phyloP scores from a whole-genome alignment of 345 rosid species.

The Eucalyptus sp. region DNA sequence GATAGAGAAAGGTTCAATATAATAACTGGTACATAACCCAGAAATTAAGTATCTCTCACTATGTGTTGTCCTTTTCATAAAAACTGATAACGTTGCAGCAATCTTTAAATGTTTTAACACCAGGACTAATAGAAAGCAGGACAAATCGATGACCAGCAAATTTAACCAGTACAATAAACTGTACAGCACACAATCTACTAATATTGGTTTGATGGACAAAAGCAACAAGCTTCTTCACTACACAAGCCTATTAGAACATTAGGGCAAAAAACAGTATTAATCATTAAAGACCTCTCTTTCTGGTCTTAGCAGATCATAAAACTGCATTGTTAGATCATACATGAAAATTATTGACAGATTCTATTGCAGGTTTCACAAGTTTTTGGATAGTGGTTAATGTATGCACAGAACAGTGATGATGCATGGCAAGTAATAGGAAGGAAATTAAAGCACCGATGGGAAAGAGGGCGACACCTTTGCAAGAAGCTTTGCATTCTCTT shows the following conservation, averaged over 20 bases:
- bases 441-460: background rate
- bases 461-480: slow-evolving; percentile 14
- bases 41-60: background rate
- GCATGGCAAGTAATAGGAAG: background rate
- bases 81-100: background rate
- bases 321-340: background rate
- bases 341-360: background rate
- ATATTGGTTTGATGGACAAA: background rate
- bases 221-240: background rate
- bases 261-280: background rate
- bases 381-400: background rate
- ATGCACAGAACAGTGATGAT: background rate
- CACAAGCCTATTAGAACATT: background rate
- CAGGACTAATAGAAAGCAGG: background rate
- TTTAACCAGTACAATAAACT: background rate
- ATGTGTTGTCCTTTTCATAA: background rate
- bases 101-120: background rate
- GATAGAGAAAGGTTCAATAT: background rate
- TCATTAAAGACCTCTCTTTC: background rate
- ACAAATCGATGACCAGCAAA: background rate
- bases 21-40: background rate
- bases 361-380: background rate
- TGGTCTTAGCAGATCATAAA: background rate
- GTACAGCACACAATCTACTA: background rate
- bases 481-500: slow-evolving; percentile 28